These are phyloP conservation scores for Suillus cothurnatus DNA, from an alignment of 768 basidiomycete genomes.

Conservation along the genomic window DNA sequence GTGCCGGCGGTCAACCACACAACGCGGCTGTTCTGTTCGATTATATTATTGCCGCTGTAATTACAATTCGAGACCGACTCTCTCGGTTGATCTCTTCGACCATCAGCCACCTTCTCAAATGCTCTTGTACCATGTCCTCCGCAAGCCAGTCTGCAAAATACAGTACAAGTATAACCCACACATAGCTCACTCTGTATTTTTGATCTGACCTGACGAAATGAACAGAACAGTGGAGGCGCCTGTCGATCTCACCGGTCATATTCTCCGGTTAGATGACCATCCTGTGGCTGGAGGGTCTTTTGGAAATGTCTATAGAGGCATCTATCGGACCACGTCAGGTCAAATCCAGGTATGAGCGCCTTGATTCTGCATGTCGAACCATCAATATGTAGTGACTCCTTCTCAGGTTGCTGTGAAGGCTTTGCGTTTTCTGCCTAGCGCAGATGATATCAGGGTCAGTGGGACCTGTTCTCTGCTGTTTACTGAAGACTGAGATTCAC, in stretches of 20 bases:
- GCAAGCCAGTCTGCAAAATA: neutral
- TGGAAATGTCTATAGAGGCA: constrained; percentile 19
- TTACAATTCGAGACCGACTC: neutral
- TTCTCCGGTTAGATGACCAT: constrained; percentile 3
- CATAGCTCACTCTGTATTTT: neutral
- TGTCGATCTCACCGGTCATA: constrained; percentile 14
- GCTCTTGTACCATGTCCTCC: neutral
- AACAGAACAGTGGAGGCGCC: neutral
- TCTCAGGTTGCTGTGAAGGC: constrained; percentile 29
- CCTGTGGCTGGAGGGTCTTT: constrained; percentile 15
- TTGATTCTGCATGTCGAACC: neutral
- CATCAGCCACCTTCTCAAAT: neutral
- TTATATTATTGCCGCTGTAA: neutral
- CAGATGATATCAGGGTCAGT: neutral
- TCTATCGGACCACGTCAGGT: neutral
- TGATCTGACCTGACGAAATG: neutral
- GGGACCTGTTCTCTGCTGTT: neutral
- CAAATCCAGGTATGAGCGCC: neutral
- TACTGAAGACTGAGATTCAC: fast-evolving
- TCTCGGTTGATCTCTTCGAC: neutral
- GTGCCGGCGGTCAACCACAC: neutral
- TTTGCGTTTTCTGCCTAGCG: constrained; percentile 15
- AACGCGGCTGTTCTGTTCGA: neutral
- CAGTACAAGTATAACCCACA: neutral
- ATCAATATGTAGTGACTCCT: neutral